Base-by-base conservation (phyloP, 305 asterid genomes). In the Fraxinus baroniana region DNA sequence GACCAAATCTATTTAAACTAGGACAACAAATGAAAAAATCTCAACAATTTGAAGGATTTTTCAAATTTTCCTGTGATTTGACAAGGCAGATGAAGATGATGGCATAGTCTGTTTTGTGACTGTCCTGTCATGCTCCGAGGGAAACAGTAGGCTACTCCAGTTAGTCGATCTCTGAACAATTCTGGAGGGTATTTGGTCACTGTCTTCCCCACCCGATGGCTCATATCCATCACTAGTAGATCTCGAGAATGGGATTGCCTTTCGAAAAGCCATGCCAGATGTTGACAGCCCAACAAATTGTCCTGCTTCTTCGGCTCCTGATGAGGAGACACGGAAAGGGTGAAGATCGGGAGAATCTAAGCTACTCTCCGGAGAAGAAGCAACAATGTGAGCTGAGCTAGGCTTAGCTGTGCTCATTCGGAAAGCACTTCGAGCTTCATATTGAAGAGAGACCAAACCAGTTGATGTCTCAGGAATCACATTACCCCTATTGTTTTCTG, bases 161-260 rank as follows among this genome's bases (percentile, higher is more conserved):
- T 95, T 88, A 76, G 84, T 87, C 7, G 98, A 85, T 82, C 93
- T 86, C 7, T 89, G 89, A 24, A 85, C 84, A 68, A 89, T 78
- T 71, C 98, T 89, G 0, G 90, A 85, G 15, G 99, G 96, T 7
- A 92, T 91, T 41, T 92, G 89, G 80, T 97, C 99, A 5, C 99
- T 95, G 79, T 97, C 99, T 87, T 97, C 98, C 1, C 99, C 99
- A 4, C 99, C 99, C 0, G 99, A 97, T 46, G 99, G 98, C 79
- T 97, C 99, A 10, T 97, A 97, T 30, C 99, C 99, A 62, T 91
- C 99, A 33, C 99, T 97, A 5, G 97, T 93, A 4, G 98, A 96
- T 86, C 98, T 89, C 1, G 98, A 93, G 49, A 94, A 74, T 1
- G 97, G 97, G 3, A 87, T 83, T 78, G 89, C 95, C 22, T 83